phyloP scores from a whole-genome alignment of 83 land plant species.

The Larix sibirica region DNA sequence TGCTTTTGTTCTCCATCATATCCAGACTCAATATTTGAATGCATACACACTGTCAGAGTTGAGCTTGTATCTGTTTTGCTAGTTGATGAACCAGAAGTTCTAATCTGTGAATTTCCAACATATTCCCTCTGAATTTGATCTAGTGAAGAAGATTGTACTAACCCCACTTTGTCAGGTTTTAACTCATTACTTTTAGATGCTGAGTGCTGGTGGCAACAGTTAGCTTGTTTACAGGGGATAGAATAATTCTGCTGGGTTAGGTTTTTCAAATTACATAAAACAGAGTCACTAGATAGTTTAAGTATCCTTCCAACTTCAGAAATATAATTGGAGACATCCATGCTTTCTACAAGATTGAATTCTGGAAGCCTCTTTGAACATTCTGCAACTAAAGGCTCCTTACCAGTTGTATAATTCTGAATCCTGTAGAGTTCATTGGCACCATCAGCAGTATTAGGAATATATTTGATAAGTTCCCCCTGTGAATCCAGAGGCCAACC shows the following conservation, averaged over 20 bases:
- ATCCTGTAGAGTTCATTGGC: not conserved
- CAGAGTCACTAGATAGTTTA: not conserved
- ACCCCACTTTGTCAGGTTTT: not conserved
- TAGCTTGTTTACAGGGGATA: not conserved
- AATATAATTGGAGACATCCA: not conserved
- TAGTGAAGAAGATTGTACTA: not conserved
- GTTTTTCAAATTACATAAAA: not conserved
- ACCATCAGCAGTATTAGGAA: not conserved
- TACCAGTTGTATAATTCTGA: not conserved
- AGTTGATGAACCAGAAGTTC: not conserved
- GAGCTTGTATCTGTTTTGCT: not conserved
- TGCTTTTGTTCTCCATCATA: not conserved
- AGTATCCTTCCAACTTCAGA: too few species aligned
- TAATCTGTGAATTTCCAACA: not conserved
- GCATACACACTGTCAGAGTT: not conserved
- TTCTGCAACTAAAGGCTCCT: not conserved
- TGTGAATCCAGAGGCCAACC: not conserved
- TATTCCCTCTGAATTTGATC: not conserved
- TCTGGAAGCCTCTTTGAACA: not conserved
- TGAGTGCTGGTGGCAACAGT: not conserved
- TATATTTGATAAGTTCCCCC: not conserved
- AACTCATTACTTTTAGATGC: not conserved
- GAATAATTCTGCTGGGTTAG: not conserved
- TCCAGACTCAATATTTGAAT: not conserved
- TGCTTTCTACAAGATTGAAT: constrained; percentile 10